These are phyloP conservation scores for Arachis monticola DNA, from an alignment of 331 rosid genomes.

Conservation along the genomic window DNA sequence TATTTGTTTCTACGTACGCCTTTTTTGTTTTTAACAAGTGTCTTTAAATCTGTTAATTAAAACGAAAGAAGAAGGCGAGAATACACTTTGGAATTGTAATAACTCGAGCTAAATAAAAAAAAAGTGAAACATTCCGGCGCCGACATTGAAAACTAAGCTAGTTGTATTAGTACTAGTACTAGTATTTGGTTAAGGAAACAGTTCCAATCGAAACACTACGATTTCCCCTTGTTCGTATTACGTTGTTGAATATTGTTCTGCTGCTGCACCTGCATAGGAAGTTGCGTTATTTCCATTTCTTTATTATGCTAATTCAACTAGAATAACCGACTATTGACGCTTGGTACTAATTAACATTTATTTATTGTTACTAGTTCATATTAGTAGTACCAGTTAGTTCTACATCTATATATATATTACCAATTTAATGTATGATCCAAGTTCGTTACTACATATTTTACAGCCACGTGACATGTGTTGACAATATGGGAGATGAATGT, in stretches of 20 bases:
- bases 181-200: conserved; percentile 8
- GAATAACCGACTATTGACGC: conserved; percentile 32
- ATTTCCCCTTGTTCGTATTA: background rate
- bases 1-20: too few relatives aligned
- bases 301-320: conserved; percentile 23
- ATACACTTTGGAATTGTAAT: conserved; percentile 13
- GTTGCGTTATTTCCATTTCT: conserved; percentile 16
- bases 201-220: conserved; percentile 30
- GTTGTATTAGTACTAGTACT: background rate
- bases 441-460: conserved; percentile 13
- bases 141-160: conserved; percentile 40
- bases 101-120: background rate
- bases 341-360: background rate
- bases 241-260: conserved; percentile 6
- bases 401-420: background rate
- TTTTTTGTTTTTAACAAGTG: too few relatives aligned
- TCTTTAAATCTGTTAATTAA: background rate
- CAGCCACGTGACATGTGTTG: conserved; percentile 43
- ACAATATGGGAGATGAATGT: conserved; percentile 20
- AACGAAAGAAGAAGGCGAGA: background rate
- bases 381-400: too few relatives aligned
- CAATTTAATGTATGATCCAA: background rate
- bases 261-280: conserved; percentile 21
- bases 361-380: background rate
- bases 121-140: conserved; percentile 58